These are phyloP conservation scores for Artomyces pyxidatus DNA, from an alignment of 768 basidiomycete genomes.

Conservation along the genomic window DNA sequence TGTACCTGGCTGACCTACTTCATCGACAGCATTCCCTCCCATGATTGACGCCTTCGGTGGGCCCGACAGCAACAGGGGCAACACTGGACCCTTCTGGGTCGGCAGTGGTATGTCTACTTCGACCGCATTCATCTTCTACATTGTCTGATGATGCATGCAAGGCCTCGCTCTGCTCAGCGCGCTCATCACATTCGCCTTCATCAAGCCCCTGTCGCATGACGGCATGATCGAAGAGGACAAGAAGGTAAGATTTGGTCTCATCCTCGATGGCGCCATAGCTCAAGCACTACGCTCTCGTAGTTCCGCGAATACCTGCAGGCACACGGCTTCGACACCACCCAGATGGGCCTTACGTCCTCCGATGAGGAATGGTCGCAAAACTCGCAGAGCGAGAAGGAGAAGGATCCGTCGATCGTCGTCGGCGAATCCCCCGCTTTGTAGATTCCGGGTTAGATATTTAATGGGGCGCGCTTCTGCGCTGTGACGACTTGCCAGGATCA, in stretches of 20 bases:
- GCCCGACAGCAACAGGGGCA: slow-evolving; percentile 39
- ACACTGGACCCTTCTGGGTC: slow-evolving; percentile 85
- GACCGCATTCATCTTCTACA: neutral
- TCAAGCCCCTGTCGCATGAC: slow-evolving; percentile 66
- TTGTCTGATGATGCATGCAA: slow-evolving; percentile 6
- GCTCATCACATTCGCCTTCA: slow-evolving; percentile 58
- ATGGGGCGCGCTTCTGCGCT: neutral
- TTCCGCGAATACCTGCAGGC: slow-evolving; percentile 79
- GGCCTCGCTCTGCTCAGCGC: slow-evolving; percentile 77
- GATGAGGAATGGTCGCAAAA: slow-evolving; percentile 14
- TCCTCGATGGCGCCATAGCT: neutral
- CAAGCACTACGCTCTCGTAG: slow-evolving; percentile 23
- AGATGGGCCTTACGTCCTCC: slow-evolving; percentile 50
- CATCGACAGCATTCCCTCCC: slow-evolving; percentile 47
- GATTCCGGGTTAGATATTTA: neutral
- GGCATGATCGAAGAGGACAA: slow-evolving; percentile 75
- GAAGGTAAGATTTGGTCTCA: slow-evolving; percentile 32
- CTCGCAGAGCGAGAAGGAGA: slow-evolving; percentile 14
- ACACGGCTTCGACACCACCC: slow-evolving; percentile 70
- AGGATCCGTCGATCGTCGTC: neutral
- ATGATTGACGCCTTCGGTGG: slow-evolving; percentile 67
- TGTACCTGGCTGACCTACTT: neutral
- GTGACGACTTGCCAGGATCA: neutral
- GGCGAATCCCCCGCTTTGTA: neutral
- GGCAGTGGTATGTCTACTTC: slow-evolving; percentile 46